Percentiles rank a stretch among this genome's conserved stretches.
Evolutionary conservation across 2,329 filamentous ascomycete genomes (phyloP).

Genomic region (Cordyceps tenuipes): DNA sequence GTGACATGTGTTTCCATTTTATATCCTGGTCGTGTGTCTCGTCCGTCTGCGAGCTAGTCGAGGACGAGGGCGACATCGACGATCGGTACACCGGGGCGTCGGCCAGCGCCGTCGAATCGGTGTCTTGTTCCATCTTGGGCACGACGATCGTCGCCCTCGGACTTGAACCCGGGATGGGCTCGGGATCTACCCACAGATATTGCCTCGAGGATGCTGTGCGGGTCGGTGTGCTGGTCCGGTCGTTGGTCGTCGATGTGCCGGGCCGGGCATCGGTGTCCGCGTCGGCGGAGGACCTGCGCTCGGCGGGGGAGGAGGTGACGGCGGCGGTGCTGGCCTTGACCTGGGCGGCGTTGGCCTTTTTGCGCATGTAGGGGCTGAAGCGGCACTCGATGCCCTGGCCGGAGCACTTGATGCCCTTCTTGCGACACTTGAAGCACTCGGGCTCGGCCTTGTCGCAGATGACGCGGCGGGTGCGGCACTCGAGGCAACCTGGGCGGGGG

Average conservation of each 20-base stretch:
- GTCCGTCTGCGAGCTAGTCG: not conserved
- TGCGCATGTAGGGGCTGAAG: conserved; percentile 25
- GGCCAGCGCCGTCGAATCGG: not conserved
- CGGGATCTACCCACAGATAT: conserved; percentile 4
- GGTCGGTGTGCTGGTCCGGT: not conserved
- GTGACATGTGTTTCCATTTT: not conserved
- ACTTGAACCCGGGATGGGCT: not conserved
- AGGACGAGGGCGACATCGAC: not conserved
- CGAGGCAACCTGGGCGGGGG: conserved; percentile 24
- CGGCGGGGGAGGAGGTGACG: not conserved
- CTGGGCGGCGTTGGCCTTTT: conserved; percentile 4
- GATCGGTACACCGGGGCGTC: not conserved
- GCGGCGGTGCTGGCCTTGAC: conserved; percentile 11
- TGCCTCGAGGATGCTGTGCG: not conserved
- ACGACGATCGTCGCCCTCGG: not conserved
- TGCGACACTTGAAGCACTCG: conserved; percentile 30
- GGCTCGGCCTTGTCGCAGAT: conserved; percentile 32
- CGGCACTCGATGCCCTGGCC: conserved; percentile 28
- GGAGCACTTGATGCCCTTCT: conserved; percentile 31
- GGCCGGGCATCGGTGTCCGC: not conserved
- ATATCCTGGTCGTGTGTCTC: not conserved
- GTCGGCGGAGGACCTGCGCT: not conserved
- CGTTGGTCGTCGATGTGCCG: no score
- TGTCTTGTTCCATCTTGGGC: not conserved
- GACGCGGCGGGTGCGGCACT: conserved; percentile 30